These are phyloP conservation scores for Daldinia caldariorum DNA, from an alignment of 495 filamentous ascomycete species.

Conservation along the genomic window DNA sequence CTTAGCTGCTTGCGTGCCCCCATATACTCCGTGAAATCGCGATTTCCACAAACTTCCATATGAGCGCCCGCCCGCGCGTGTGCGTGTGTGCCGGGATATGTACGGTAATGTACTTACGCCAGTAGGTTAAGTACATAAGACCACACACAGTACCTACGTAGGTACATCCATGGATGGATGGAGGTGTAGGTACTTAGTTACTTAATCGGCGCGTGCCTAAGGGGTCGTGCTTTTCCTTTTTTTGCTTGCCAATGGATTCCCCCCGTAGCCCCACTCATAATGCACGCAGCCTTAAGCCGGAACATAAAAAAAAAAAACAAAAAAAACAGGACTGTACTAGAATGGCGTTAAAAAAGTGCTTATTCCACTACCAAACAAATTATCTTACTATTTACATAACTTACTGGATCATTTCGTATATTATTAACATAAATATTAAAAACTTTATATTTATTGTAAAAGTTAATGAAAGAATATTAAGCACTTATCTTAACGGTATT, in stretches of 20 bases:
- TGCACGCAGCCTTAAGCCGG: conserved; percentile 42
- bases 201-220: conserved; percentile 28
- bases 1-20: conserved; percentile 30
- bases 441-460: too few species aligned
- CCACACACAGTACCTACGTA: neutral
- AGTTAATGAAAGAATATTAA: too few species aligned
- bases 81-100: conserved; percentile 2
- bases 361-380: too few species aligned
- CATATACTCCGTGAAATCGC: conserved; percentile 43
- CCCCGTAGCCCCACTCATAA: conserved; percentile 33
- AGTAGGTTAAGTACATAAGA: neutral
- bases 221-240: conserved; percentile 25
- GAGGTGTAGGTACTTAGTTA: conserved; percentile 11
- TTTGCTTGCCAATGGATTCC: conserved; percentile 40
- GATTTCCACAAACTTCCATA: conserved; percentile 36
- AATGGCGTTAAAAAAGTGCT: too few species aligned
- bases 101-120: neutral
- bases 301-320: conserved; percentile 19
- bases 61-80: neutral
- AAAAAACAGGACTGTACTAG: conserved; percentile 25
- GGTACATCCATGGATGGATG: too few species aligned
- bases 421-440: too few species aligned
- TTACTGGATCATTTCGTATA: too few species aligned
- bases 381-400: too few species aligned
- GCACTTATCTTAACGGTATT: too few species aligned